Evolutionary conservation across 495 filamentous ascomycete genomes (phyloP), one percentile per base, ranked within the genome.

Genomic region (Penicillium malachiteum): DNA sequence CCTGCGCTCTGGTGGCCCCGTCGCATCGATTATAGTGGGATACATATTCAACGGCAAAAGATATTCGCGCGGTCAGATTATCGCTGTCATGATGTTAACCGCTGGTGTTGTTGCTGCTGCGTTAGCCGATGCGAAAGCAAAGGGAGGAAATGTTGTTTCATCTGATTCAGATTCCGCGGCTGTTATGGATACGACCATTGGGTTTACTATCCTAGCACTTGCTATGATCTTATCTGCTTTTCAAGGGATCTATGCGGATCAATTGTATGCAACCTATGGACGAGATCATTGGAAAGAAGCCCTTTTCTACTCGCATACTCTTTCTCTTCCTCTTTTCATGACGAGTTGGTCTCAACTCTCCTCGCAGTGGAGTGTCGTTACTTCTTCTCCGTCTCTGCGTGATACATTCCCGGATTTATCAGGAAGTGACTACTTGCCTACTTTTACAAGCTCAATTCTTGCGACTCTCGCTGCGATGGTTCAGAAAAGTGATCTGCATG

Each of bases 211-310:
- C 45, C 84, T 99, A 38, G 89, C 93, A 44, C 59, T 96, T 52
- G 94, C 94, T 3, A 95, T 97, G 73, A 69, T 96, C 6, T 76
- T 97, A 34, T 96, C 91, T 18, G 91, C 94, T 37, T 88, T 92
- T 58, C 97, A 97, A 85, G 94, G 94, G 38, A 81, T 96, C 34
- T 99, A 96, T 71, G 91, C 91, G 0, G 91, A 98, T 68, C 81
- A 88, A 57, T 90, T 92, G 5, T 99, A 97, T 71, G 81, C 83
- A 55, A 81, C 74, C 17, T 89, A 96, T 72, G 91, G 92, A 18
- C 86, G 73, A 13, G 67, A 86, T 35, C 88, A 96, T 73, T 97
- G 94, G 91, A 89, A 88, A 59, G 94, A 97, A 69, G 96, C 95
- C 62, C 80, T 99, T 13, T 97, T 99, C 71, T 99, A 97, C 71